phyloP scores from a whole-genome alignment of 179 eudicot genomes.

The Patellifolia procumbens region DNA sequence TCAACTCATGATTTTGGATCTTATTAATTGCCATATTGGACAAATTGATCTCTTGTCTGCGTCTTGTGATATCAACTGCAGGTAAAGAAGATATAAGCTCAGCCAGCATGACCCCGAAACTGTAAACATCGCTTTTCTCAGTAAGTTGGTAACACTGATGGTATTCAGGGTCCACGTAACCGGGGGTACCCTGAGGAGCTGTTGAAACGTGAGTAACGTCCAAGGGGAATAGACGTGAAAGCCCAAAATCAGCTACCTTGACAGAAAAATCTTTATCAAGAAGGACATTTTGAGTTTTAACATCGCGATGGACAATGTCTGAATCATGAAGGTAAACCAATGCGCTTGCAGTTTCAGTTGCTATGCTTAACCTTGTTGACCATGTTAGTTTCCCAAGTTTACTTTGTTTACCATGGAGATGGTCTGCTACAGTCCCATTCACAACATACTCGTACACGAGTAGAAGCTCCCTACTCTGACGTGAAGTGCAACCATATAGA shows the following conservation, averaged over 20 bases:
- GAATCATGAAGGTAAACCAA: conserved; percentile 35
- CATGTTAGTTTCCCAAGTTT: not conserved
- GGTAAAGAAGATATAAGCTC: conserved; percentile 39
- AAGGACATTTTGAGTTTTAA: conserved; percentile 38
- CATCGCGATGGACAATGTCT: conserved; percentile 36
- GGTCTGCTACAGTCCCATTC: conserved; percentile 43
- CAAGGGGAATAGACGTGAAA: conserved; percentile 36
- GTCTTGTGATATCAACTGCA: conserved; percentile 37
- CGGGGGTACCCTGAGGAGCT: conserved; percentile 41
- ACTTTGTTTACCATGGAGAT: conserved; percentile 31
- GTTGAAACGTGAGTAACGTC: conserved; percentile 39
- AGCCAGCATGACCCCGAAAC: conserved; percentile 33
- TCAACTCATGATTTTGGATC: conserved; percentile 33
- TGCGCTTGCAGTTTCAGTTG: conserved; percentile 30
- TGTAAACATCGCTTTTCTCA: conserved; percentile 37
- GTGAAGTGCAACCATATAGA: conserved; percentile 40
- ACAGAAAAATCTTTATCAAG: conserved; percentile 33
- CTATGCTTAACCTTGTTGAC: conserved; percentile 29
- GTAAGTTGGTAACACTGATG: conserved; percentile 36
- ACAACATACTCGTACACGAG: conserved; percentile 37
- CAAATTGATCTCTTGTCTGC: conserved; percentile 33
- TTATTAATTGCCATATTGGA: conserved; percentile 33
- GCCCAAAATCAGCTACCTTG: conserved; percentile 40
- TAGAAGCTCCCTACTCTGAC: conserved; percentile 34
- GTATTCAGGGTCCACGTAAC: conserved; percentile 41